These are phyloP conservation scores for Allium fistulosum DNA, from an alignment of 106 monocot species.

Conservation along the genomic window DNA sequence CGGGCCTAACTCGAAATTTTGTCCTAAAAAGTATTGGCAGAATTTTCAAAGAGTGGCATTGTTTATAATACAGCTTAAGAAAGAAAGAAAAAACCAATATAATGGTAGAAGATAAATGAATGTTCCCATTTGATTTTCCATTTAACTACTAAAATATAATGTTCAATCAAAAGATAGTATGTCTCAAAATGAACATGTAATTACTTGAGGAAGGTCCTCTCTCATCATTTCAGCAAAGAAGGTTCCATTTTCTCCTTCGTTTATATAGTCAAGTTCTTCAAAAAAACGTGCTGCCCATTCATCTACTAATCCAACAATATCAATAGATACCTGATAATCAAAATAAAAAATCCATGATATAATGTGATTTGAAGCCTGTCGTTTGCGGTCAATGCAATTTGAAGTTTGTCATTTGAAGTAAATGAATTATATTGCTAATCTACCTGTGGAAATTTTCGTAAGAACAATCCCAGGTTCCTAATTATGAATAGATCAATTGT, in stretches of 20 bases:
- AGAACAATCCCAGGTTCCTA: constrained; percentile 72
- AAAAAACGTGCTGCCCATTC: constrained; percentile 99
- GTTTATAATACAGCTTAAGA: too few relatives aligned
- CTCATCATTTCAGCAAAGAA: constrained; percentile 98
- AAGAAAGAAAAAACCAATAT: too few relatives aligned
- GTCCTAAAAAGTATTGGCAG: not conserved
- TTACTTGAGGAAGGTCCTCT: constrained; percentile 94
- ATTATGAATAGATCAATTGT: constrained; percentile 94
- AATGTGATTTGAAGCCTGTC: too few relatives aligned
- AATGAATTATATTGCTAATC: constrained; percentile 6
- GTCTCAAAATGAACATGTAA: not conserved
- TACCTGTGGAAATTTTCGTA: constrained; percentile 92
- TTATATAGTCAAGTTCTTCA: constrained; percentile 99
- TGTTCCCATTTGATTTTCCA: not conserved
- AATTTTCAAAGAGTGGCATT: not conserved
- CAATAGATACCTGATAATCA: constrained; percentile 63
- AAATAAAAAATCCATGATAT: not conserved
- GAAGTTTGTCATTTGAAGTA: not conserved
- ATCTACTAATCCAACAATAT: constrained; percentile 99
- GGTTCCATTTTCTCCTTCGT: constrained; percentile 96
- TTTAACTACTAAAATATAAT: not conserved
- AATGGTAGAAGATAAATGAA: not conserved
- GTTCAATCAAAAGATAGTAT: not conserved
- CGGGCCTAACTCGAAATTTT: too few relatives aligned
- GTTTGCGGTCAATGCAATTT: not conserved